These are phyloP conservation scores for Cladophialophora immunda DNA, from an alignment of 2,329 filamentous ascomycete genomes.

Conservation along the genomic window DNA sequence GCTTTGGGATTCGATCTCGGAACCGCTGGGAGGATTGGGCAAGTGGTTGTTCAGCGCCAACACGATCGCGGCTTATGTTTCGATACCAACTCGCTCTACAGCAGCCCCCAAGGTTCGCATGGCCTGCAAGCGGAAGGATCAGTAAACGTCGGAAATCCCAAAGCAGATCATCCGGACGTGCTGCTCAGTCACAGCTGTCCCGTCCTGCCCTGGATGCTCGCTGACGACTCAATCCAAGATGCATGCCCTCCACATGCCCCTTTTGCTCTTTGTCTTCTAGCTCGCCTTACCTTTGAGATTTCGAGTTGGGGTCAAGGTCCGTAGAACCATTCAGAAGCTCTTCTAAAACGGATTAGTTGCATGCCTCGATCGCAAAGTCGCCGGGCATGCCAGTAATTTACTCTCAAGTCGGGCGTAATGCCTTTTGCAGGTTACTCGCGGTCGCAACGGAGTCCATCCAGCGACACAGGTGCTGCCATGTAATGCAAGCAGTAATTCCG, in stretches of 20 bases:
- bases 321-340: too few species aligned
- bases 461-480: neutral
- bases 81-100: neutral
- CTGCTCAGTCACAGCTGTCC: neutral
- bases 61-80: neutral
- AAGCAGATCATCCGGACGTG: slow-evolving; percentile 8
- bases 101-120: neutral
- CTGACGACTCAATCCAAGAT: neutral
- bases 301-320: too few species aligned
- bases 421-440: too few species aligned
- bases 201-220: neutral
- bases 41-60: neutral
- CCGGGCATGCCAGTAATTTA: neutral
- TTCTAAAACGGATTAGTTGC: neutral
- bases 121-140: slow-evolving; percentile 6
- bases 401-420: too few species aligned
- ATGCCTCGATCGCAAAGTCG: neutral
- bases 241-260: neutral
- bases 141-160: slow-evolving; percentile 18
- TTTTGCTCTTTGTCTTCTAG: neutral
- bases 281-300: neutral
- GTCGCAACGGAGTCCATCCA: neutral
- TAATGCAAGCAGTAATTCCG: neutral
- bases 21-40: neutral
- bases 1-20: slow-evolving; percentile 8